Percentiles rank a stretch among this genome's conserved stretches.
Evolutionary conservation across 2,329 filamentous ascomycete genomes (phyloP).

Genomic region (Scytalidium sp.): DNA sequence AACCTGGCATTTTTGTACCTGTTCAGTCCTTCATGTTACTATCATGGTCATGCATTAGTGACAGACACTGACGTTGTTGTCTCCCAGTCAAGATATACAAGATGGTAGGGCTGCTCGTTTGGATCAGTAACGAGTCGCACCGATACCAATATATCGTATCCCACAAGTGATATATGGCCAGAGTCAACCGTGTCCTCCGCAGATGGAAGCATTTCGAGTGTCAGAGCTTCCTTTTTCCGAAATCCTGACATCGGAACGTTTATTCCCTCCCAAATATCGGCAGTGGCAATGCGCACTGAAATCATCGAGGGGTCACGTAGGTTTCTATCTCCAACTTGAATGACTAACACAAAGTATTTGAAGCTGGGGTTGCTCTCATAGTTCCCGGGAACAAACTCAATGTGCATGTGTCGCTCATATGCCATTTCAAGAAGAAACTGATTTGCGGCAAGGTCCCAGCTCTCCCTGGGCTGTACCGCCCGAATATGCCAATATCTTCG

Average conservation of each 20-base stretch:
- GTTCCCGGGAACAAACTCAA: slow-evolving; percentile 6
- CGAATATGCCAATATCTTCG: slow-evolving; percentile 4
- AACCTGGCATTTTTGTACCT: too few species aligned
- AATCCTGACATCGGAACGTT: slow-evolving; percentile 3
- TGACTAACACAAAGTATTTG: slow-evolving; percentile 3
- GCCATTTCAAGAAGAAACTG: slow-evolving; percentile 7
- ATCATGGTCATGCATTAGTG: too few species aligned
- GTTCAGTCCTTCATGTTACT: too few species aligned
- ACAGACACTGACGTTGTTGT: slow-evolving; percentile 1
- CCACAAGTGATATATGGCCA: slow-evolving; percentile 2
- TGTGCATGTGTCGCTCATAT: slow-evolving; percentile 3
- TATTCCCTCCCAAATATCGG: slow-evolving; percentile 1
- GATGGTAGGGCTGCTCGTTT: slow-evolving; percentile 5
- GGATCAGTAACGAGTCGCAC: slow-evolving; percentile 1
- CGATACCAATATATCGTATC: slow-evolving; percentile 7
- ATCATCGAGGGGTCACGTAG: not conserved
- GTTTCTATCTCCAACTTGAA: slow-evolving; percentile 1
- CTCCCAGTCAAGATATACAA: slow-evolving; percentile 8
- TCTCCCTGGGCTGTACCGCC: slow-evolving; percentile 3
- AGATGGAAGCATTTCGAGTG: not conserved
- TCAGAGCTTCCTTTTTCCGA: not conserved
- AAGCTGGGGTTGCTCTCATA: slow-evolving; percentile 5
- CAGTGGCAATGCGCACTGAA: slow-evolving; percentile 4
- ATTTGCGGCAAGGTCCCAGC: slow-evolving; percentile 5
- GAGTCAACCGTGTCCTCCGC: not conserved